A percentile compares a stretch with the other conserved stretches of the same genome.
Conservation (phyloP, 495 filamentous ascomycete genomes). For the Talaromyces nanjingensis region DNA sequence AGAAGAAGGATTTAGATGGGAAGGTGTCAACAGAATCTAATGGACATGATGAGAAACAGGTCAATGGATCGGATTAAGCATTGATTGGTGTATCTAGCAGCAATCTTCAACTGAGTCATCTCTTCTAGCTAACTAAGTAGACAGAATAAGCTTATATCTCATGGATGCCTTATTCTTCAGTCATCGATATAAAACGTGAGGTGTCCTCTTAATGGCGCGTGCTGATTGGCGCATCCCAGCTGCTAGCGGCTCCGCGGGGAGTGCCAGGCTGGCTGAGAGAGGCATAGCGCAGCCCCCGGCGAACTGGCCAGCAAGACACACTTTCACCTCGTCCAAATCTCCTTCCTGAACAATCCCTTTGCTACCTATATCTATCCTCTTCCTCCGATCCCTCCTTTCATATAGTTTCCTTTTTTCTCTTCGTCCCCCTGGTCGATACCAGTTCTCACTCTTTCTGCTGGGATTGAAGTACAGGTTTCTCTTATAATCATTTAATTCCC, state of each 20-base stretch:
- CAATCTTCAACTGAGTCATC: neutral
- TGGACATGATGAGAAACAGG: neutral
- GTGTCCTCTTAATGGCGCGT: conserved; percentile 3
- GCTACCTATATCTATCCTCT: neutral
- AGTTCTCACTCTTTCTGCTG: conserved; percentile 4
- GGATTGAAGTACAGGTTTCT: conserved; percentile 4
- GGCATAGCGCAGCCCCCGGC: conserved; percentile 1
- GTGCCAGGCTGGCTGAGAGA: neutral
- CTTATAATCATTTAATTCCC: conserved; percentile 1
- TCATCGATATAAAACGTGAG: neutral
- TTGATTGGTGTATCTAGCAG: neutral
- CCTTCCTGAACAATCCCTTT: neutral
- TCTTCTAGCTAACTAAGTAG: neutral
- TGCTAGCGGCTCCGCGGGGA: conserved; percentile 5
- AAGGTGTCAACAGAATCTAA: neutral
- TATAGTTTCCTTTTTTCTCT: conserved; percentile 3
- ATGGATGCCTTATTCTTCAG: neutral
- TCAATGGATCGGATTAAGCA: neutral
- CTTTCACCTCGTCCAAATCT: conserved; percentile 1
- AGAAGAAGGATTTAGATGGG: neutral
- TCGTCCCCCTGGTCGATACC: neutral
- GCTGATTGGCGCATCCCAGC: conserved; percentile 1
- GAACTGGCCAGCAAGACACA: conserved; percentile 11
- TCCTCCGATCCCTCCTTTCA: conserved; percentile 1
- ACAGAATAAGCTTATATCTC: neutral